Evolutionary conservation across 768 basidiomycete species (phyloP).

Genomic region (Tulasnella sp.): DNA sequence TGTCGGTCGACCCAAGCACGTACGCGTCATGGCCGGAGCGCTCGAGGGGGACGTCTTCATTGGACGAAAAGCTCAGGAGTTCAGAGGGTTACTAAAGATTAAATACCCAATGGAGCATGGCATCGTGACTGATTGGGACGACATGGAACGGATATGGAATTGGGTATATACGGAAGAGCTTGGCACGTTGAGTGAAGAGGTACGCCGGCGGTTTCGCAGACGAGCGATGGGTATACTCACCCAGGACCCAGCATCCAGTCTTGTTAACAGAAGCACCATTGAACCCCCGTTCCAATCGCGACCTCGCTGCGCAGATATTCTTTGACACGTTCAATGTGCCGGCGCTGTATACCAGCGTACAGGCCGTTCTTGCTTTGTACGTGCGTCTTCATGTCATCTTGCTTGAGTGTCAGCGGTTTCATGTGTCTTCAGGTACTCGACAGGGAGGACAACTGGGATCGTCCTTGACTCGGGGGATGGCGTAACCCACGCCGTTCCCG

Average conservation of each 20-base stretch:
- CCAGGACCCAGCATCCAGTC: constrained; percentile 70
- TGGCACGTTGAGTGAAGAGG: constrained; percentile 93
- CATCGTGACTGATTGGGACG: constrained; percentile 98
- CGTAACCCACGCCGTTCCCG: constrained; percentile 96
- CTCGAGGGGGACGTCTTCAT: constrained; percentile 96
- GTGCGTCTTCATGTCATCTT: constrained; percentile 24
- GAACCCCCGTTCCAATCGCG: constrained; percentile 92
- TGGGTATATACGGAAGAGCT: constrained; percentile 96
- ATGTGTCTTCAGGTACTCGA: constrained; percentile 63
- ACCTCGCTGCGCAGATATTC: constrained; percentile 95
- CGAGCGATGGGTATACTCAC: background rate
- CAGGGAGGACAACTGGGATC: constrained; percentile 96
- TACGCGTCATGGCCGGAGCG: constrained; percentile 95
- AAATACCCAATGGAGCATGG: constrained; percentile 99
- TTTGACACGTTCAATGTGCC: constrained; percentile 99
- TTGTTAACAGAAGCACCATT: constrained; percentile 93
- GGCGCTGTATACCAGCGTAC: constrained; percentile 89
- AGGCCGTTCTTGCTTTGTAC: constrained; percentile 91
- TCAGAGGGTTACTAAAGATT: constrained; percentile 89
- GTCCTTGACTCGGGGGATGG: constrained; percentile 98
- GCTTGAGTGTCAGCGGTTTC: background rate
- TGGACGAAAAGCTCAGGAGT: constrained; percentile 88
- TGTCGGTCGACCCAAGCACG: constrained; percentile 94
- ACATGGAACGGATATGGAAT: constrained; percentile 99
- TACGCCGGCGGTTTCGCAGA: constrained; percentile 27